Base-by-base conservation (phyloP, 192 early-diverging fungal species). In the Backusella circina region DNA sequence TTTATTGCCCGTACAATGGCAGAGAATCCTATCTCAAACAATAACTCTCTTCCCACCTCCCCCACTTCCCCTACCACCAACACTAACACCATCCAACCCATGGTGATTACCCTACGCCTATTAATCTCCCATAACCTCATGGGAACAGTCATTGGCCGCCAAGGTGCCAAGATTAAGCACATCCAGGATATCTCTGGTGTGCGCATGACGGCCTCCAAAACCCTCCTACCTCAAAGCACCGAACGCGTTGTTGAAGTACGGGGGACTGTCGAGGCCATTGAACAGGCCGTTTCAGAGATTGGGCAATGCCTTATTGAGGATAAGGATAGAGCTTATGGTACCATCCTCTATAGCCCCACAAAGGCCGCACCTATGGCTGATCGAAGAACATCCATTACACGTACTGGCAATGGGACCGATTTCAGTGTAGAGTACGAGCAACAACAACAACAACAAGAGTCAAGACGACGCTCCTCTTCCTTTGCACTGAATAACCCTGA, bases 91-190 rank as follows among this genome's bases (percentile, higher is more conserved):
- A 82, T 75, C 67, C 82, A 77, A 26, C 85, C 75, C 67, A 81
- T 76, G 31, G 88, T 91, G 12, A 66, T 61, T 30, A 86, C 92
- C 7, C 84, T 98, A 67, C 93, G 95, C 35, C 80, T 99, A 23
- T 86, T 99, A 76, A 93, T 99, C 74, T 94, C 96, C 30, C 91
- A 96, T 82, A 88, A 90, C 73, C 83, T 93, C 44, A 96, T 99
- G 90, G 93, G 93, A 30, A 92, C 91, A 57, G 87, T 99, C 74
- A 97, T 99, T 83, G 97, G 97, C 36, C 93, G 96, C 77, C 90
- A 90, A 79, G 96, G 96, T 67, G 76, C 87, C 61, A 95, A 95
- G 85, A 98, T 99, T 81, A 97, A 96, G 84, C 93, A 97, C 79
- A 94, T 99, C 66, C 97, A 98, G 85, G 93, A 96, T 50, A 81